Evolutionary conservation across 306 rosid species (phyloP), one percentile per base, ranked within the genome.

Genomic region (Adenanthera pavonina): DNA sequence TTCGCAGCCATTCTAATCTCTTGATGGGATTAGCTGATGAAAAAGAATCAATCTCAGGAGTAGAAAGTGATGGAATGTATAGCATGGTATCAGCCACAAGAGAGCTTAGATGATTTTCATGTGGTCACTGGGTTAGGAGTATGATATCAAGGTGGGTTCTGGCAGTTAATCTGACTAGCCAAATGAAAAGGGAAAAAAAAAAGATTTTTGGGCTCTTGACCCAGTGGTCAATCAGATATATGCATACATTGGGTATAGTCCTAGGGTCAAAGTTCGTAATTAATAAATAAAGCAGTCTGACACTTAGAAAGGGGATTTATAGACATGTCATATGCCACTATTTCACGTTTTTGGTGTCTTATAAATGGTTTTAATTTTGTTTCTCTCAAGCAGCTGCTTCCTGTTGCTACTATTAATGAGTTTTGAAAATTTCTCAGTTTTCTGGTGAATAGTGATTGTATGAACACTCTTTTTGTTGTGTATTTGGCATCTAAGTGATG

Each of bases 401-500:
- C 19, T 52, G 20, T 40, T 47, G 16, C 60, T 80, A 12, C 12
- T 56, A 8, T 30, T 44, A 68, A 7, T 62, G 61, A 19, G 60
- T 41, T 74, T 61, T 40, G 64, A n/a, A 47, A 67, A 38, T 13
- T 65, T 36, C 8, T 53, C 36, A 36, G 72, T 67, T 80, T 14
- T 80, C 33, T 80, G 69, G 7, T 30, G 44, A 65, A 4, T 19
- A n/a, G n/a, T 59, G 54, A 64, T 69, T 44, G 49, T 76, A 14
- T 46, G 49, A 79, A n/a, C 33, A 36, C 30, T 51, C 25, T 71
- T 20, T 15, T 6, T 78, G 15, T 38, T 44, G 75, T 70, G 52
- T n/a, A 59, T 8, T 62, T 44, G n/a, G 73, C 36, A 47, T 61
- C 36, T 34, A 47, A 33, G 75, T 86, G 83, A 83, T 65, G 83